These are phyloP conservation scores for Theobroma grandiflorum DNA, from an alignment of 441 rosid genomes.

Conservation along the genomic window DNA sequence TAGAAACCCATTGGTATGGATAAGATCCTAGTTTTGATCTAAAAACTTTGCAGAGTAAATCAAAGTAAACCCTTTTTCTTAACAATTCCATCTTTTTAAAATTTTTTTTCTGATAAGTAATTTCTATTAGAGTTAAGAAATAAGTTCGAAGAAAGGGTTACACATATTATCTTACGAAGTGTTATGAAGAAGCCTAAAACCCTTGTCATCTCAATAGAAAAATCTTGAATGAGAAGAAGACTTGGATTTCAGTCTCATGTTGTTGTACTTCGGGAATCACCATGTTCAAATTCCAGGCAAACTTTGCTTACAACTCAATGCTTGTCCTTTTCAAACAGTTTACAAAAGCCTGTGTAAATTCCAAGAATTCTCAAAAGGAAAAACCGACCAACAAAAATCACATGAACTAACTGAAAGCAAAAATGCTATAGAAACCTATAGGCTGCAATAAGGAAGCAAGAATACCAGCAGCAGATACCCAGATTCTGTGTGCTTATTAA, in stretches of 20 bases:
- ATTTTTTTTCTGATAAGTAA: too few species aligned
- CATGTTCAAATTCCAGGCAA: too few species aligned
- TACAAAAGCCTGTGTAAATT: not conserved
- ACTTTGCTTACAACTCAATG: not conserved
- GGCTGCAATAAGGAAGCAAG: not conserved
- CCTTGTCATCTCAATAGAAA: not conserved
- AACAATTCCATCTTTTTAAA: too few species aligned
- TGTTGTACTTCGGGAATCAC: too few species aligned
- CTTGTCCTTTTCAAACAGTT: not conserved
- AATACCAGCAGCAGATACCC: not conserved
- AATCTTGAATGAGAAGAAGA: not conserved
- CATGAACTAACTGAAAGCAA: not conserved
- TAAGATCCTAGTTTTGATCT: not conserved
- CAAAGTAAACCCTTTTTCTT: too few species aligned
- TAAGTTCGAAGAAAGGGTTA: not conserved
- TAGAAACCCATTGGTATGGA: not conserved
- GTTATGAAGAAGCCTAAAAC: not conserved
- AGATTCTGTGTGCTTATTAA: not conserved
- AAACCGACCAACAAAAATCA: slow-evolving; percentile 9
- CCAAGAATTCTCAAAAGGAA: not conserved
- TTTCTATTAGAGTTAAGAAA: not conserved
- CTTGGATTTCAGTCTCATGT: not conserved
- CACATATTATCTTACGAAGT: not conserved
- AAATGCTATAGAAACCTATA: not conserved
- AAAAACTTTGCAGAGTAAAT: too few species aligned